Percentiles rank a stretch among this genome's conserved stretches.
Conservation (phyloP, 192 early-diverging fungal genomes). For the Geosiphon pyriformis region DNA sequence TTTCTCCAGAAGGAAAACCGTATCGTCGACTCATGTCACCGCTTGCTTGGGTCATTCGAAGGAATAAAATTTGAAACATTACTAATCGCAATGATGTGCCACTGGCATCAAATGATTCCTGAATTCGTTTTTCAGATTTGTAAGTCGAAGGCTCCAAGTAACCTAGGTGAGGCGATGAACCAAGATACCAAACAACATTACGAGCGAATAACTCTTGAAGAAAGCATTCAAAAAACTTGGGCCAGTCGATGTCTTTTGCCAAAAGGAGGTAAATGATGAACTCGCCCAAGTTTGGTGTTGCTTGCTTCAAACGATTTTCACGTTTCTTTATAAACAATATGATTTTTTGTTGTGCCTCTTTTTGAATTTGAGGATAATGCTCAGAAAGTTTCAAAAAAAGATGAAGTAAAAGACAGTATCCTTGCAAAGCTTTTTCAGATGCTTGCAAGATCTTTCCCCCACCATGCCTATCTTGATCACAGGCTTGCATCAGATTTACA, state of each 20-base stretch:
- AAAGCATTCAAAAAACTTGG: not conserved
- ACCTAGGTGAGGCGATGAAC: not conserved
- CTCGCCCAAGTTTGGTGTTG: not conserved
- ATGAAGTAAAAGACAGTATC: slow-evolving; percentile 10
- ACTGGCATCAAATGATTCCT: not conserved
- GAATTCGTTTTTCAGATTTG: slow-evolving; percentile 1
- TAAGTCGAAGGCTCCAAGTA: not conserved
- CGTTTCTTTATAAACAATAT: not conserved
- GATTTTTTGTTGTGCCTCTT: not conserved
- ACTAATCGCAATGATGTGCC: slow-evolving; percentile 5
- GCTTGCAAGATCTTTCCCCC: slow-evolving; percentile 3
- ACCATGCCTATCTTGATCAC: not conserved
- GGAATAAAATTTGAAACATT: slow-evolving; percentile 11
- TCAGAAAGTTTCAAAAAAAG: not conserved
- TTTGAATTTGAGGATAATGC: not conserved
- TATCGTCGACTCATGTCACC: not conserved
- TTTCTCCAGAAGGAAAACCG: slow-evolving; percentile 7
- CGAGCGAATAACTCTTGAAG: slow-evolving; percentile 6
- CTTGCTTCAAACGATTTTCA: not conserved
- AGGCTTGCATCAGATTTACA: slow-evolving; percentile 9
- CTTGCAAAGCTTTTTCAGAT: slow-evolving; percentile 13
- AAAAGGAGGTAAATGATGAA: slow-evolving; percentile 6
- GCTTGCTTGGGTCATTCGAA: not conserved
- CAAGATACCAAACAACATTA: slow-evolving; percentile 6
- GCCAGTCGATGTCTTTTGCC: not conserved